phyloP scores from a whole-genome alignment of 2,329 filamentous ascomycete species.

The Myrmaecium sp. region DNA sequence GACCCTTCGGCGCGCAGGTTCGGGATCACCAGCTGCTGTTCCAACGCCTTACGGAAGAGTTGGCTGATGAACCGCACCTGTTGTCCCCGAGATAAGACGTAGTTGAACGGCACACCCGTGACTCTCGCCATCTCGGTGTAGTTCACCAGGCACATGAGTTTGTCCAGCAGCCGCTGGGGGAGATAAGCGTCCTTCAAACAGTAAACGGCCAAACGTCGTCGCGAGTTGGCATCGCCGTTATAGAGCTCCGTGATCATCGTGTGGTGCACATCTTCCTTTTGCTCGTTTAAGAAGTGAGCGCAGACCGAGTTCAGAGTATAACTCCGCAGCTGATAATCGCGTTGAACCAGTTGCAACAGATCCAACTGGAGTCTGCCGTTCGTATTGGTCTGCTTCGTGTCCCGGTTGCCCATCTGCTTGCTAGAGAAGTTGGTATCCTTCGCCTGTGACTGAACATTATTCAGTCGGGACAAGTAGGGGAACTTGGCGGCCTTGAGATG shows the following conservation, averaged over 20 bases:
- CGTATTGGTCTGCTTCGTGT: constrained; percentile 87
- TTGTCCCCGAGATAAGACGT: constrained; percentile 75
- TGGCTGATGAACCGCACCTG: constrained; percentile 98
- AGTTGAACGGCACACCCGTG: constrained; percentile 95
- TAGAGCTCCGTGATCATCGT: constrained; percentile 98
- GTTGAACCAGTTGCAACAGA: constrained; percentile 81
- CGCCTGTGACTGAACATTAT: constrained; percentile 49
- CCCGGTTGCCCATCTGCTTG: constrained; percentile 95
- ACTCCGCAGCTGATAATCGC: constrained; percentile 87
- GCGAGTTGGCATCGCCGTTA: constrained; percentile 87
- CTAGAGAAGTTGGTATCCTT: constrained; percentile 82
- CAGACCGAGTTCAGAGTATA: constrained; percentile 96
- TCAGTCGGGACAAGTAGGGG: constrained; percentile 73
- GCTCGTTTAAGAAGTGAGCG: constrained; percentile 85
- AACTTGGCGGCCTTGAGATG: constrained; percentile 68
- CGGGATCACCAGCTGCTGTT: constrained; percentile 87
- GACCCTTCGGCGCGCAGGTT: constrained; percentile 53
- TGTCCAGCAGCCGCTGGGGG: constrained; percentile 88
- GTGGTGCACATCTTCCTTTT: constrained; percentile 97
- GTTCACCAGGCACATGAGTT: constrained; percentile 94
- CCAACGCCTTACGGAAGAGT: constrained; percentile 82
- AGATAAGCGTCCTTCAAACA: constrained; percentile 96
- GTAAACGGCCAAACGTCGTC: constrained; percentile 81
- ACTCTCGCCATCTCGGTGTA: constrained; percentile 99
- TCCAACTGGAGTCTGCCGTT: constrained; percentile 88